A percentile compares a stretch with the other conserved stretches of the same genome.
phyloP scores from a whole-genome alignment of 1,284 basidiomycete genomes.

The Taiwanofungus camphoratus region DNA sequence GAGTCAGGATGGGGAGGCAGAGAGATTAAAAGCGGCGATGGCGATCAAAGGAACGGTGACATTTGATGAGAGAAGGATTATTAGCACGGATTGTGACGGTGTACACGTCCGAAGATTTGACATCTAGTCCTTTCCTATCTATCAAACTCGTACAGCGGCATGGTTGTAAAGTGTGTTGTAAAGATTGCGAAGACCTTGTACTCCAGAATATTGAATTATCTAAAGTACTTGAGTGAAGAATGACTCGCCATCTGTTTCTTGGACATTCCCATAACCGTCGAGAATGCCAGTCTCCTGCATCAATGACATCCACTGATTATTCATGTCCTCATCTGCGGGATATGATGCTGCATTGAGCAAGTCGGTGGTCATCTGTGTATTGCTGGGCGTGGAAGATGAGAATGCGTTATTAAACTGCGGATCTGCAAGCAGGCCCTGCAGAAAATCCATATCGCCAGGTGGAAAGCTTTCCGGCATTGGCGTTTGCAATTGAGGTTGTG shows the following conservation, averaged over 20 bases:
- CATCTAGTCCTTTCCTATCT: slow-evolving; percentile 41
- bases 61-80: slow-evolving; percentile 72
- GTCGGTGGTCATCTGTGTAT: slow-evolving; percentile 5
- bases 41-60: slow-evolving; percentile 40
- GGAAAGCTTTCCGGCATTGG: too few species aligned
- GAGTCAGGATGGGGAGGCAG: slow-evolving; percentile 6
- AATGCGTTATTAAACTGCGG: slow-evolving; percentile 7
- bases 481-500: too few species aligned
- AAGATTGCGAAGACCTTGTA: not conserved
- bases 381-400: slow-evolving; percentile 5
- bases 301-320: slow-evolving; percentile 28
- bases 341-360: slow-evolving; percentile 13
- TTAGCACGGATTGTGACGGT: slow-evolving; percentile 47
- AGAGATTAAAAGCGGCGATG: slow-evolving; percentile 10
- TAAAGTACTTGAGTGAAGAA: too few species aligned
- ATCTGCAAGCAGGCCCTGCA: slow-evolving; percentile 4
- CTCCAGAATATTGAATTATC: too few species aligned
- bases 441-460: slow-evolving; percentile 8
- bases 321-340: slow-evolving; percentile 19
- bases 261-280: slow-evolving; percentile 15
- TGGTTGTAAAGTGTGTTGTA: not conserved
- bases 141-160: too few species aligned
- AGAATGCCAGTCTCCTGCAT: slow-evolving; percentile 28
- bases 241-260: too few species aligned
- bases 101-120: slow-evolving; percentile 65